phyloP scores from a whole-genome alignment of 805 yeast species.

The Nakazawaea holstii region DNA sequence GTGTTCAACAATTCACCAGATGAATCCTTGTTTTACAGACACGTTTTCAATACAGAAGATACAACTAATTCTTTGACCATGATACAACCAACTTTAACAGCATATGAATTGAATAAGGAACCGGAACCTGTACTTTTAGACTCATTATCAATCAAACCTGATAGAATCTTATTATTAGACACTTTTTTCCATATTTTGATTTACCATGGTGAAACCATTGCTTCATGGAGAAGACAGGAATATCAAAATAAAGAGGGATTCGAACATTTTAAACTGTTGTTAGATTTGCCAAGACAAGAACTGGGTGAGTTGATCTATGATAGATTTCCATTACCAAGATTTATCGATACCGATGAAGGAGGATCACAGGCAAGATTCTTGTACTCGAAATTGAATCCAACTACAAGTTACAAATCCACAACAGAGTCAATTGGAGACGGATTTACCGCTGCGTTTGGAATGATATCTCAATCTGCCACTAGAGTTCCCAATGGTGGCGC shows the following conservation, averaged over 20 bases:
- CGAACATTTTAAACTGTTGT: constrained; percentile 51
- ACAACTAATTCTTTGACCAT: constrained; percentile 53
- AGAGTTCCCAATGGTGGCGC: constrained; percentile 24
- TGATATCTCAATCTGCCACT: constrained; percentile 21
- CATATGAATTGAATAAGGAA: constrained; percentile 51
- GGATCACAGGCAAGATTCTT: constrained; percentile 72
- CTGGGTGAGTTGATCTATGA: constrained; percentile 62
- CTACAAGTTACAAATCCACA: constrained; percentile 43
- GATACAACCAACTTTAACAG: constrained; percentile 65
- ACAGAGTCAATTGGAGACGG: constrained; percentile 22
- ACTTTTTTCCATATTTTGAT: constrained; percentile 67
- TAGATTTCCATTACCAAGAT: constrained; percentile 67
- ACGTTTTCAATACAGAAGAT: constrained; percentile 57
- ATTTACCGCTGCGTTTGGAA: constrained; percentile 17
- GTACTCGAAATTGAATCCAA: constrained; percentile 65
- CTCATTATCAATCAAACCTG: constrained; percentile 54
- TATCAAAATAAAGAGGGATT: constrained; percentile 60
- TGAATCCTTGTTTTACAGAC: constrained; percentile 63
- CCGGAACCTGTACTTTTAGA: constrained; percentile 63
- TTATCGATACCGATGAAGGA: constrained; percentile 70
- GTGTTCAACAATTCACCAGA: constrained; percentile 70
- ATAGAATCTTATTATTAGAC: constrained; percentile 53
- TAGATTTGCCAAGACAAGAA: constrained; percentile 57
- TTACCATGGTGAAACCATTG: constrained; percentile 60
- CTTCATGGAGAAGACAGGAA: constrained; percentile 61